These are phyloP conservation scores for Posidonia oceanica DNA, from an alignment of 116 monocot species.

Conservation along the genomic window DNA sequence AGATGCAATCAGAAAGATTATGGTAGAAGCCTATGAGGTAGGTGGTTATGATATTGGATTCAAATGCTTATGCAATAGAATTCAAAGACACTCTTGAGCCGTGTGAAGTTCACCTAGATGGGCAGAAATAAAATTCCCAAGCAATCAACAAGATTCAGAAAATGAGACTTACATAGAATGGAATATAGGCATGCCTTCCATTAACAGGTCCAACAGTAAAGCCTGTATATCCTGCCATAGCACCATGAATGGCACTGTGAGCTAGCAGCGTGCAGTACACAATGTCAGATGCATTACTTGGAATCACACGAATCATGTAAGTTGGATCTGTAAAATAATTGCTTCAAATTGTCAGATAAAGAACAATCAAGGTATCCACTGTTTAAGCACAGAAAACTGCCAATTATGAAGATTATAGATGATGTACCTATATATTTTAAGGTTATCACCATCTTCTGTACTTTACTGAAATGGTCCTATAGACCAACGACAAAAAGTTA, in stretches of 20 bases:
- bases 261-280: slow-evolving; percentile 39
- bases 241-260: slow-evolving; percentile 37
- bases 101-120: too few species aligned
- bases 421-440: slow-evolving; percentile 55
- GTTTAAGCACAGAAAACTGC: neutral
- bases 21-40: too few species aligned
- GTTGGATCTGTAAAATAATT: slow-evolving; percentile 26
- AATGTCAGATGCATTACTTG: slow-evolving; percentile 42
- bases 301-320: slow-evolving; percentile 47
- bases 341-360: neutral
- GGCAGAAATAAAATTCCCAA: too few species aligned
- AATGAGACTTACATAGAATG: slow-evolving; percentile 27
- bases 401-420: neutral
- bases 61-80: too few species aligned
- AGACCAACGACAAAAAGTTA: slow-evolving; percentile 1
- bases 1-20: too few species aligned
- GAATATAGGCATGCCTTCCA: slow-evolving; percentile 40
- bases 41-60: too few species aligned
- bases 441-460: slow-evolving; percentile 34
- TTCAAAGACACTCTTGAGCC: too few species aligned
- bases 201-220: slow-evolving; percentile 33
- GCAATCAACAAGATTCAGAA: neutral
- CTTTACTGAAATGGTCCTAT: slow-evolving; percentile 40
- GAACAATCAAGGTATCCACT: too few species aligned
- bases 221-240: slow-evolving; percentile 44